Evolutionary conservation across 495 filamentous ascomycete species (phyloP).

Genomic region (Hypoxylon lenormandii): DNA sequence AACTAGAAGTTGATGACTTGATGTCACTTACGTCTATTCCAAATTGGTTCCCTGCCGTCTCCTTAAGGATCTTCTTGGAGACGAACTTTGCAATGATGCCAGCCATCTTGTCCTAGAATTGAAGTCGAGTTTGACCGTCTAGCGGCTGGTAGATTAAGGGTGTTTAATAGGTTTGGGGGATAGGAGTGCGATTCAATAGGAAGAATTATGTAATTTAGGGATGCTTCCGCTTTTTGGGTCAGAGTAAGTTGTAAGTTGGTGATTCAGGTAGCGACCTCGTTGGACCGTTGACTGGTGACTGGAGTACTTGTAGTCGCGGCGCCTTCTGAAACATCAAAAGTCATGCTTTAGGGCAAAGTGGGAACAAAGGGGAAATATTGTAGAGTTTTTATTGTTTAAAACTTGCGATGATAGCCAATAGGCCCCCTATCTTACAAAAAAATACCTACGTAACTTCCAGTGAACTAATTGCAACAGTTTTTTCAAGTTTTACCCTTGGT

Average conservation of each 20-base stretch:
- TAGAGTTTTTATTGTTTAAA: conserved; percentile 21
- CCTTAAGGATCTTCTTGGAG: conserved; percentile 73
- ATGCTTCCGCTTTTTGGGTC: conserved; percentile 9
- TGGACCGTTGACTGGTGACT: conserved; percentile 15
- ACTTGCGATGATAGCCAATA: conserved; percentile 24
- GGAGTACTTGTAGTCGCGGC: conserved; percentile 6
- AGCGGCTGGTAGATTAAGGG: conserved; percentile 2
- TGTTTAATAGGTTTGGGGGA: neutral
- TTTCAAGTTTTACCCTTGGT: conserved; percentile 41
- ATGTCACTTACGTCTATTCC: conserved; percentile 70
- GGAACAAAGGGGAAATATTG: conserved; percentile 26
- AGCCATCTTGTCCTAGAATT: conserved; percentile 60
- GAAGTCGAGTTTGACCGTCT: conserved; percentile 37
- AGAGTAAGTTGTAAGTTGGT: conserved; percentile 12
- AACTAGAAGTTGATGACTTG: neutral
- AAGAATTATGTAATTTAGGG: conserved; percentile 22
- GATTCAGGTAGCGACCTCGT: neutral
- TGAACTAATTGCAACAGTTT: conserved; percentile 16
- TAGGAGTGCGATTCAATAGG: neutral
- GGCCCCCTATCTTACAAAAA: conserved; percentile 1
- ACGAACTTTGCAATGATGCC: conserved; percentile 66
- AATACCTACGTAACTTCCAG: conserved; percentile 34
- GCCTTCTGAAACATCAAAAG: conserved; percentile 28
- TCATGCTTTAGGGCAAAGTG: conserved; percentile 6
- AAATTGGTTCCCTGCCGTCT: conserved; percentile 73